Base-by-base conservation (phyloP, 2,329 filamentous ascomycete species). In the Purpureocillium lavendulum region DNA sequence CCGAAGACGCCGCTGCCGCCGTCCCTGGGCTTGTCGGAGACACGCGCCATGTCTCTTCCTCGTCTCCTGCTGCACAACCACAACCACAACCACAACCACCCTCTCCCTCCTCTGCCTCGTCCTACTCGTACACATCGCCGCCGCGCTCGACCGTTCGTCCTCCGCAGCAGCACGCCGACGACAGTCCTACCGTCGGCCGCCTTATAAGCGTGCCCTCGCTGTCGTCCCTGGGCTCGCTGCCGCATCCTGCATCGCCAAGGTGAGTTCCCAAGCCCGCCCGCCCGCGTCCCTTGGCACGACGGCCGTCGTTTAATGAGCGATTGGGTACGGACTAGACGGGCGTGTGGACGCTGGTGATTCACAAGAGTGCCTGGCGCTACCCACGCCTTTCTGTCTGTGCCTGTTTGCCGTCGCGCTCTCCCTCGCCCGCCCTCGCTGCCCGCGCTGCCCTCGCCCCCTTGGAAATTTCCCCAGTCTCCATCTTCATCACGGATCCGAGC, bases 121-220 rank as follows among this genome's bases (percentile, higher is more conserved):
- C 37, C 37, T 42, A 38, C 42, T 43, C 40, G 16, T 44, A 38
- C 47, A 24, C 45, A 40, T 37, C 36, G 5, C 21, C 21, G 21
- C 21, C 5, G 21, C 21, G 21, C 21, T 26, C 38, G 41, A 38
- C 30, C 40, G 47, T 34, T 45, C 47, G 39, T 44, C 46, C 31
- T 36, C 45, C 40, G 46, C 49, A 40, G 14, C 35, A 40, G 13
- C 45, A 15, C 41, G 48, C 58, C 48, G 61, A 64, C 50, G 66
- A 71, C 49, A 71, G 66, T 56, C 67, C 69, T 50, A 67, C 66
- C 37, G 66, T 69, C 50, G 66, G 67, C 48, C 55, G 55, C 31
- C 33, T 48, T 35, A 51, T 55, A 49, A 41, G 45, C 33, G 42
- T 49, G 31, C 44, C 49, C 18, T 44, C 48, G 18, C 41, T 48